A percentile compares a stretch with the other conserved stretches of the same genome.
Conservation (phyloP, 2,329 filamentous ascomycete genomes). For the Paraphoma sp. region DNA sequence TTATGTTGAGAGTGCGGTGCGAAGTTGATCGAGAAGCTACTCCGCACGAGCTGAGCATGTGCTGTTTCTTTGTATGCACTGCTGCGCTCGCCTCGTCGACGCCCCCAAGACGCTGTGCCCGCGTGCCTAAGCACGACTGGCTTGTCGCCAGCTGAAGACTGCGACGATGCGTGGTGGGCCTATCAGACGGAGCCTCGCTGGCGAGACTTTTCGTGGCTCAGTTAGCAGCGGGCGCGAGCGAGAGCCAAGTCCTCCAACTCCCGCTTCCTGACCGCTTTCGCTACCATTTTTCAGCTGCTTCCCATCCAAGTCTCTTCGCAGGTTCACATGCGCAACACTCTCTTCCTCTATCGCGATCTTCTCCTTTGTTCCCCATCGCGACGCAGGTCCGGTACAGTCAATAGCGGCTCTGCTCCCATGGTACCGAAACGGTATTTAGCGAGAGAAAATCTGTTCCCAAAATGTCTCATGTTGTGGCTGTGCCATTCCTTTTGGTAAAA, state of each 20-base stretch:
- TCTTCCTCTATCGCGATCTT: neutral
- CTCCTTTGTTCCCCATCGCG: neutral
- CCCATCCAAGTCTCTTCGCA: neutral
- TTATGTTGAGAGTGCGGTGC: constrained; percentile 3
- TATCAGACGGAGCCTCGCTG: neutral
- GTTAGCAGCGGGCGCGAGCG: constrained; percentile 2
- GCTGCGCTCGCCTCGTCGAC: constrained; percentile 1
- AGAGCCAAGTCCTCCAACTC: constrained; percentile 3
- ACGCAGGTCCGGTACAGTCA: neutral
- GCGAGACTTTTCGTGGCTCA: constrained; percentile 11
- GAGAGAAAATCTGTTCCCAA: neutral
- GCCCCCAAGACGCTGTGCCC: constrained; percentile 4
- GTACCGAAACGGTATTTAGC: neutral
- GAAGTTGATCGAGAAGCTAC: neutral
- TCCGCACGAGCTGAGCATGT: neutral
- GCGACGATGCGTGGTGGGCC: constrained; percentile 5
- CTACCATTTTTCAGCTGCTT: neutral
- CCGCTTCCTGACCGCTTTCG: neutral
- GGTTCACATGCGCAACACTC: neutral
- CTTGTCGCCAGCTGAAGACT: constrained; percentile 8
- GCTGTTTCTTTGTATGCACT: constrained; percentile 1
- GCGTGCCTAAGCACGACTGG: constrained; percentile 6
- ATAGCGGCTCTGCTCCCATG: constrained; percentile 3
- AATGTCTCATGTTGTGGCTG: constrained; percentile 10
- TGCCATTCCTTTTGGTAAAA: constrained; percentile 8